Evolutionary conservation across 805 yeast species (phyloP).

Genomic region (Candida succiphila): DNA sequence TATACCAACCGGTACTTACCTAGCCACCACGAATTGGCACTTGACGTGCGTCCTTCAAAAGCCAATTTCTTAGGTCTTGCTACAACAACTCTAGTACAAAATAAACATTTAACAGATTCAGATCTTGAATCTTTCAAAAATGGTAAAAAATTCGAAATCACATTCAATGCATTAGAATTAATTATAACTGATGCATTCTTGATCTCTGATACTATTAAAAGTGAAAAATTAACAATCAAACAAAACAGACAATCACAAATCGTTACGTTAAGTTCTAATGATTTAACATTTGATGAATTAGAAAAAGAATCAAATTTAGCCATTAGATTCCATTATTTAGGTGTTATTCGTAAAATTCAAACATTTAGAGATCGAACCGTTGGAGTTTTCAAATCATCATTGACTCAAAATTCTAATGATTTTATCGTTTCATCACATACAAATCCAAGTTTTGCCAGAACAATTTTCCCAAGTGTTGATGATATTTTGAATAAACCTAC

Average conservation of each 20-base stretch:
- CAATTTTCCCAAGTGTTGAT: slow-evolving; percentile 62
- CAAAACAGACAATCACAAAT: slow-evolving; percentile 31
- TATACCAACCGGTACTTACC: slow-evolving; percentile 28
- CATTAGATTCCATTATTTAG: slow-evolving; percentile 32
- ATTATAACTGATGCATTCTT: slow-evolving; percentile 27
- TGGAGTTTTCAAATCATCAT: slow-evolving; percentile 64
- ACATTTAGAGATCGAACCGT: slow-evolving; percentile 46
- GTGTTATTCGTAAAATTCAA: slow-evolving; percentile 37
- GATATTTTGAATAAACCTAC: slow-evolving; percentile 48
- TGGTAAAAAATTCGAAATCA: slow-evolving; percentile 12
- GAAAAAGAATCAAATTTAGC: slow-evolving; percentile 1
- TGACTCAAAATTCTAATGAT: slow-evolving; percentile 31
- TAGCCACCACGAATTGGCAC: slow-evolving; percentile 22
- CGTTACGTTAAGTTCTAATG: slow-evolving; percentile 19
- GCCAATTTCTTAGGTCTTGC: slow-evolving; percentile 36
- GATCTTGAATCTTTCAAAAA: slow-evolving; percentile 2
- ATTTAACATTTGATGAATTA: slow-evolving; percentile 13
- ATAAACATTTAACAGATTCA: slow-evolving; percentile 8
- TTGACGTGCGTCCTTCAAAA: slow-evolving; percentile 27
- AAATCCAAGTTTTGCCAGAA: slow-evolving; percentile 57
- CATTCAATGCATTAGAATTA: slow-evolving; percentile 31
- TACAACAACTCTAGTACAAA: slow-evolving; percentile 21
- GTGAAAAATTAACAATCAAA: slow-evolving; percentile 8
- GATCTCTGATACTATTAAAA: slow-evolving; percentile 6
- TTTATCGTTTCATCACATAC: slow-evolving; percentile 59